Evolutionary conservation across 169 alveolate genomes (phyloP).

Genomic region (Eimeria brunetti): DNA sequence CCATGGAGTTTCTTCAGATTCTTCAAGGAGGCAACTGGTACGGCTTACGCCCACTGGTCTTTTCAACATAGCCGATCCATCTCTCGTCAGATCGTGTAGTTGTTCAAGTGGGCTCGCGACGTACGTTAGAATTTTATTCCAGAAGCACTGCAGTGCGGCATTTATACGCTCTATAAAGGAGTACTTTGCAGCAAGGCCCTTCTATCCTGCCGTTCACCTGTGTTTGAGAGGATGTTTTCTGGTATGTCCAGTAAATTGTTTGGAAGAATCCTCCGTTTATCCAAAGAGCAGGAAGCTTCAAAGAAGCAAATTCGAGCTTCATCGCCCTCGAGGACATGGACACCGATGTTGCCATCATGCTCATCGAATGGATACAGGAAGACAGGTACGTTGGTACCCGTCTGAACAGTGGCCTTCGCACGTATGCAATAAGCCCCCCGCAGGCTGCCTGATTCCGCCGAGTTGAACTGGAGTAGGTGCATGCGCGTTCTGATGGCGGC

Average conservation of each 20-base stretch:
- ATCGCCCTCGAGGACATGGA: slow-evolving; percentile 74
- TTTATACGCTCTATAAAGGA: slow-evolving; percentile 34
- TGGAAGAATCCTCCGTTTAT: neutral
- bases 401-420: neutral
- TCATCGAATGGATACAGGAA: slow-evolving; percentile 78
- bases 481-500: slow-evolving; percentile 77
- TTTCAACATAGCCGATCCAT: slow-evolving; percentile 48
- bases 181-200: slow-evolving; percentile 81
- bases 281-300: slow-evolving; percentile 64
- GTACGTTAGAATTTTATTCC: slow-evolving; percentile 19
- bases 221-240: slow-evolving; percentile 75
- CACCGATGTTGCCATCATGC: slow-evolving; percentile 71
- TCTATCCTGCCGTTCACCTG: slow-evolving; percentile 81
- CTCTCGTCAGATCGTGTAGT: slow-evolving; percentile 69
- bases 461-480: slow-evolving; percentile 68
- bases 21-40: slow-evolving; percentile 72
- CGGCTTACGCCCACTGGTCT: slow-evolving; percentile 29
- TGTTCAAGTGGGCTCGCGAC: slow-evolving; percentile 70
- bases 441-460: slow-evolving; percentile 78
- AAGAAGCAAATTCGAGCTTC: slow-evolving; percentile 73
- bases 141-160: slow-evolving; percentile 10
- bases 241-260: slow-evolving; percentile 29
- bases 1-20: slow-evolving; percentile 44
- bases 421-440: neutral
- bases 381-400: slow-evolving; percentile 50